Evolutionary conservation across 805 yeast genomes (phyloP).

Genomic region (Yarrowia sp.): DNA sequence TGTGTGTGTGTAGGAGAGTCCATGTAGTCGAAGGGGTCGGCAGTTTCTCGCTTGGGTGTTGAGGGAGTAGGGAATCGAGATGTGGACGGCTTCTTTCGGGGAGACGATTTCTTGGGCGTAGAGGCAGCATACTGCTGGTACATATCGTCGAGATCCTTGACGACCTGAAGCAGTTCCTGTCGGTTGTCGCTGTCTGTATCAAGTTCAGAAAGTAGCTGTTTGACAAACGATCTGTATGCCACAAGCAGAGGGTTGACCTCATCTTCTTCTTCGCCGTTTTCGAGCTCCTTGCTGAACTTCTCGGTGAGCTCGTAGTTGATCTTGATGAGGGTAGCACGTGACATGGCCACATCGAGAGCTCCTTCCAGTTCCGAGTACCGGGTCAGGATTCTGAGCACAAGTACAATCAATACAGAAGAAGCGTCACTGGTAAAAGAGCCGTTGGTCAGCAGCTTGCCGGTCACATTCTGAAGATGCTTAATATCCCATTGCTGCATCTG

Average conservation of each 20-base stretch:
- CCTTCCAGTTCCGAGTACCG: constrained; percentile 35
- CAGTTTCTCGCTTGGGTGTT: constrained; percentile 7
- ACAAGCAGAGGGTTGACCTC: constrained; percentile 29
- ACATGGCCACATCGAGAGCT: constrained; percentile 36
- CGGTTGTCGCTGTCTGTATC: constrained; percentile 29
- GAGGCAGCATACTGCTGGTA: constrained; percentile 26
- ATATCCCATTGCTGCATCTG: constrained; percentile 36
- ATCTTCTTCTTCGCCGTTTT: constrained; percentile 1
- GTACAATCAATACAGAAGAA: constrained; percentile 35
- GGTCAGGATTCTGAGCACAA: constrained; percentile 36
- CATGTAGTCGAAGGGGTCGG: constrained; percentile 14
- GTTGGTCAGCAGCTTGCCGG: constrained; percentile 30
- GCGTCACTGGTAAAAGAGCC: constrained; percentile 33
- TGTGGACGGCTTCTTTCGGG: not conserved
- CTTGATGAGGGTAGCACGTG: constrained; percentile 36
- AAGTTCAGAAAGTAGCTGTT: constrained; percentile 31
- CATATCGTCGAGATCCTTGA: constrained; percentile 32
- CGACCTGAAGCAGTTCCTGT: constrained; percentile 32
- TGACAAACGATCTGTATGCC: constrained; percentile 32
- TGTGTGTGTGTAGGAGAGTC: constrained; percentile 23
- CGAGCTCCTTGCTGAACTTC: constrained; percentile 17
- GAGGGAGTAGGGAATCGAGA: constrained; percentile 11
- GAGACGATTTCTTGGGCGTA: constrained; percentile 3
- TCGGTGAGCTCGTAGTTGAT: constrained; percentile 37
- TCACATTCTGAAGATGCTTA: constrained; percentile 34